phyloP scores from a whole-genome alignment of 1,139 yeast genomes.

The Nakaseomyces uthaithaninus region DNA sequence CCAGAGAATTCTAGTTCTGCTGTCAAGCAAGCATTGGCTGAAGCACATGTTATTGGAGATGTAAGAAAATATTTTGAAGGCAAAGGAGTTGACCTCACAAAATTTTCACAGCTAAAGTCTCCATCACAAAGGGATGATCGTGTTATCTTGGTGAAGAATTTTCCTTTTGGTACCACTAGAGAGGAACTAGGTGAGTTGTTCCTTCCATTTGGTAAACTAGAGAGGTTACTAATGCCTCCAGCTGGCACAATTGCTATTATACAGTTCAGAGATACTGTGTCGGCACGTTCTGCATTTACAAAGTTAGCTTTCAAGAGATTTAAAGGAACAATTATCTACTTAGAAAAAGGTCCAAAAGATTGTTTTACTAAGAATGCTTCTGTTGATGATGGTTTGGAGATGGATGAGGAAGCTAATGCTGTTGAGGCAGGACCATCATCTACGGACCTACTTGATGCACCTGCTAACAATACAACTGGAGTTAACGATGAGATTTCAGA shows the following conservation, averaged over 20 bases:
- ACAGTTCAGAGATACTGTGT: slow-evolving; percentile 77
- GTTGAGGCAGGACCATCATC: slow-evolving; percentile 41
- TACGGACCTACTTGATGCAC: slow-evolving; percentile 37
- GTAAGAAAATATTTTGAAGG: slow-evolving; percentile 79
- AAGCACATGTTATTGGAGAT: slow-evolving; percentile 89
- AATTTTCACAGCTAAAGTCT: slow-evolving; percentile 43
- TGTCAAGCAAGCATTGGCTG: slow-evolving; percentile 97
- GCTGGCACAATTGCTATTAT: slow-evolving; percentile 94
- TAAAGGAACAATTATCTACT: slow-evolving; percentile 74
- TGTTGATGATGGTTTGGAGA: slow-evolving; percentile 21
- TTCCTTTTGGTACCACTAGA: slow-evolving; percentile 76
- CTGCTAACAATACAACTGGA: slow-evolving; percentile 23
- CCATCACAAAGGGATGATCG: slow-evolving; percentile 70
- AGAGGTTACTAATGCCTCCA: slow-evolving; percentile 85
- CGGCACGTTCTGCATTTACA: slow-evolving; percentile 84
- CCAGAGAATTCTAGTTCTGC: slow-evolving; percentile 84
- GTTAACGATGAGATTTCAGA: slow-evolving; percentile 37
- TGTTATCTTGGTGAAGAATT: slow-evolving; percentile 76
- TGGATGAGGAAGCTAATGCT: slow-evolving; percentile 28
- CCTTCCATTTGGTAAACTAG: slow-evolving; percentile 68
- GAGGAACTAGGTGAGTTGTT: slow-evolving; percentile 80
- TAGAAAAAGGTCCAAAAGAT: slow-evolving; percentile 89
- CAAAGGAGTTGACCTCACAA: slow-evolving; percentile 75
- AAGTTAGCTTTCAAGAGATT: slow-evolving; percentile 81
- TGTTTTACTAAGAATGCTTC: slow-evolving; percentile 57